These are phyloP conservation scores for Abrus precatorius DNA, from an alignment of 306 rosid genomes.

Conservation along the genomic window DNA sequence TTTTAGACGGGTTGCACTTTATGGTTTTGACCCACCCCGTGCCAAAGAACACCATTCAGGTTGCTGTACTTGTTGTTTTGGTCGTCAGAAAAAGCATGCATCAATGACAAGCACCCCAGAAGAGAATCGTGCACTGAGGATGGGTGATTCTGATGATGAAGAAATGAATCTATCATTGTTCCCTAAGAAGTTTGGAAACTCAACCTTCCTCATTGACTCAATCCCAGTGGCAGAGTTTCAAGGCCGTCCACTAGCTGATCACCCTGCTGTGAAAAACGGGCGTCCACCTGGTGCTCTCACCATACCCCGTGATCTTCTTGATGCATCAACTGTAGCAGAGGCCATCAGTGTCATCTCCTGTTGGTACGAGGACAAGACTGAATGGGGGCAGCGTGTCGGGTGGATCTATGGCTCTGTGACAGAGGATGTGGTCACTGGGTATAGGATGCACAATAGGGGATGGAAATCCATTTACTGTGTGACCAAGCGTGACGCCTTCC, in stretches of 20 bases:
- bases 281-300: conserved; percentile 97
- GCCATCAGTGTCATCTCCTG: conserved; percentile 94
- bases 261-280: conserved; percentile 90
- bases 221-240: conserved; percentile 95
- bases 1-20: conserved; percentile 83
- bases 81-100: conserved; percentile 63
- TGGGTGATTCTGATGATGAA: conserved; percentile 92
- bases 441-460: conserved; percentile 90
- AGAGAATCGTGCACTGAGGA: conserved; percentile 76
- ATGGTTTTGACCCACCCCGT: conserved; percentile 94
- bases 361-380: conserved; percentile 95
- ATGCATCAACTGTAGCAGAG: conserved; percentile 92
- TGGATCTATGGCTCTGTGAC: conserved; percentile 95
- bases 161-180: conserved; percentile 82
- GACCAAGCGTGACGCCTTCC: conserved; percentile 87
- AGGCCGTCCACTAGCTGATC: conserved; percentile 95
- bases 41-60: conserved; percentile 76
- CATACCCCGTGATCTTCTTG: conserved; percentile 89
- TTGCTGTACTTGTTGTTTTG: conserved; percentile 79
- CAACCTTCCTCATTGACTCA: conserved; percentile 86
- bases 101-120: conserved; percentile 66
- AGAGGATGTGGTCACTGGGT: conserved; percentile 90
- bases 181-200: conserved; percentile 92
- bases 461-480: conserved; percentile 92
- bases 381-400: conserved; percentile 94